A percentile compares a stretch with the other conserved stretches of the same genome.
Conservation (phyloP, 352 stramenopile genomes). For the Aphanomyces euteiches region DNA sequence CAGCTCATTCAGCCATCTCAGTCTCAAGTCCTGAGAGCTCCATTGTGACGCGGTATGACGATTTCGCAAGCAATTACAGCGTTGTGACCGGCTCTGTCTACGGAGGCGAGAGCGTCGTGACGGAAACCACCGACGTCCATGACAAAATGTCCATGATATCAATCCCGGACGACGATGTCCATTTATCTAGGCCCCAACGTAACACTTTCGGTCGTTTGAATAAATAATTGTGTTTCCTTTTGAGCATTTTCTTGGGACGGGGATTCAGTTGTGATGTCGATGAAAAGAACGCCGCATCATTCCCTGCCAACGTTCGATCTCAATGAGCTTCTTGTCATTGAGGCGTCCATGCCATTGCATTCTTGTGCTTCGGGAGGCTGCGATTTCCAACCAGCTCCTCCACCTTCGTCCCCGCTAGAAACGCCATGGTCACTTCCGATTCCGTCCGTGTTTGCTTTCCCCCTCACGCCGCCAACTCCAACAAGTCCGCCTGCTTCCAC, state of each 20-base stretch:
- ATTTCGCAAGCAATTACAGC: not conserved
- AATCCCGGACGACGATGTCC: not conserved
- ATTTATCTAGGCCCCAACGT: too few relatives aligned
- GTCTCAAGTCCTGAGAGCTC: constrained; percentile 20
- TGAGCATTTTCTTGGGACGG: not conserved
- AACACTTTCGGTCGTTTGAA: too few relatives aligned
- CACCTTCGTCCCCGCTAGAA: not conserved
- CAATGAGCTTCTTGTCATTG: not conserved
- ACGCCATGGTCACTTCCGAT: too few relatives aligned
- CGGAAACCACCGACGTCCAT: not conserved
- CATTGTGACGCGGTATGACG: constrained; percentile 21
- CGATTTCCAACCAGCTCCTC: not conserved
- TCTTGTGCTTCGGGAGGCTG: not conserved
- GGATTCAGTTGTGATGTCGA: not conserved
- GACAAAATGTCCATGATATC: not conserved
- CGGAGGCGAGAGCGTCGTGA: not conserved
- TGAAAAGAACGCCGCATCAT: not conserved
- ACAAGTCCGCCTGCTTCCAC: too few relatives aligned
- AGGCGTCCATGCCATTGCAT: constrained; percentile 16
- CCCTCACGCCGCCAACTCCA: too few relatives aligned
- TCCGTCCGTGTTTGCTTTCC: too few relatives aligned
- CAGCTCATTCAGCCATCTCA: not conserved
- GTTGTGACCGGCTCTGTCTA: not conserved
- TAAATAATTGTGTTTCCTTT: not conserved
- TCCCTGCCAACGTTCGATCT: not conserved